A percentile compares a stretch with the other conserved stretches of the same genome.
Evolutionary conservation across 371 early-diverging fungal species (phyloP).

Genomic region (Basidiobolus meristosporus): DNA sequence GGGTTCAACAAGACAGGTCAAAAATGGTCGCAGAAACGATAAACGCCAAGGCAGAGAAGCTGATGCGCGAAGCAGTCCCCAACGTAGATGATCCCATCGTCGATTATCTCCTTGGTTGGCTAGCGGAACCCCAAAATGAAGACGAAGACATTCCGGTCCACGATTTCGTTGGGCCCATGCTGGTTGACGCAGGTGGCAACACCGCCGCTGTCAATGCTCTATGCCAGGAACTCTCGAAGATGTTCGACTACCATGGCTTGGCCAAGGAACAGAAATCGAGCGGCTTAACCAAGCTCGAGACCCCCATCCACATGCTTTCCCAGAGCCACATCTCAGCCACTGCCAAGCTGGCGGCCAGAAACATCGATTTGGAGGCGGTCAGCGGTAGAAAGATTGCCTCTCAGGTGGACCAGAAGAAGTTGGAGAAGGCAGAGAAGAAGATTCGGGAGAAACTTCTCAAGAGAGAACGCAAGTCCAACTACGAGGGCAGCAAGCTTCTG

Average conservation of each 20-base stretch:
- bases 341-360: slow-evolving; percentile 13
- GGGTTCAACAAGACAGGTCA: not conserved
- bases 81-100: slow-evolving; percentile 56
- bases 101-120: slow-evolving; percentile 66
- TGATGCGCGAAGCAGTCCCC: slow-evolving; percentile 42
- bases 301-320: slow-evolving; percentile 30
- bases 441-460: slow-evolving; percentile 80
- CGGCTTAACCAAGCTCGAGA: slow-evolving; percentile 20
- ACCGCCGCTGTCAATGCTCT: slow-evolving; percentile 34
- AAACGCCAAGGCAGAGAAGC: slow-evolving; percentile 12
- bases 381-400: slow-evolving; percentile 49
- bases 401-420: slow-evolving; percentile 76
- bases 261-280: slow-evolving; percentile 3
- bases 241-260: slow-evolving; percentile 4
- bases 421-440: slow-evolving; percentile 83
- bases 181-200: slow-evolving; percentile 55
- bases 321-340: slow-evolving; percentile 33
- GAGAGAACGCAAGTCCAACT: slow-evolving; percentile 40
- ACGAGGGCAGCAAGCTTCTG: slow-evolving; percentile 59
- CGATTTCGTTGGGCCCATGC: slow-evolving; percentile 73
- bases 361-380: slow-evolving; percentile 43
- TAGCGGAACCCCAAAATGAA: slow-evolving; percentile 57
- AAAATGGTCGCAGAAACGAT: slow-evolving; percentile 4
- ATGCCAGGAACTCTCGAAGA: slow-evolving; percentile 17
- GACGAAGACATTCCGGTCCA: slow-evolving; percentile 46